Evolutionary conservation across 169 alveolate species (phyloP).

Genomic region (Eimeria necatrix): DNA sequence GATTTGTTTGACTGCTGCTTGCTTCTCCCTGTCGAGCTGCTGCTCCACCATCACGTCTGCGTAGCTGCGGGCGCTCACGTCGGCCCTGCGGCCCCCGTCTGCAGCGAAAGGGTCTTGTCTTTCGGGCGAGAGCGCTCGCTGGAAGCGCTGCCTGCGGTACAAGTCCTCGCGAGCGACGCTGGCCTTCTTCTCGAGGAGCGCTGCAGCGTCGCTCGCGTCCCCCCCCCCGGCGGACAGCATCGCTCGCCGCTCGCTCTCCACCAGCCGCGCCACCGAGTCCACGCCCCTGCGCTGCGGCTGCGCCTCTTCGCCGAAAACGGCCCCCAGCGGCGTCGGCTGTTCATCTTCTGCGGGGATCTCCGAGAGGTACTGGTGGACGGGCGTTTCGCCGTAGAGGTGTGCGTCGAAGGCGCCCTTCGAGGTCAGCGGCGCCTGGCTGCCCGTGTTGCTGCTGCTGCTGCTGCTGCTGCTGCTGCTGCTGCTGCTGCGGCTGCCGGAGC

Average conservation of each 20-base stretch:
- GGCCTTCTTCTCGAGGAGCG: slow-evolving; percentile 62
- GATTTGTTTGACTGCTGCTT: slow-evolving; percentile 80
- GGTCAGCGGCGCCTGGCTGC: slow-evolving; percentile 59
- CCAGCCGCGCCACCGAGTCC: slow-evolving; percentile 19
- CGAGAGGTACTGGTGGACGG: slow-evolving; percentile 76
- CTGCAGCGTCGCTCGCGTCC: slow-evolving; percentile 26
- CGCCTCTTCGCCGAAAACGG: slow-evolving; percentile 17
- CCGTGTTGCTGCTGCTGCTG: slow-evolving; percentile 36
- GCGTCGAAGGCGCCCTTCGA: slow-evolving; percentile 76
- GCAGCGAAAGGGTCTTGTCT: slow-evolving; percentile 91
- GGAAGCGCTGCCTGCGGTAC: slow-evolving; percentile 78
- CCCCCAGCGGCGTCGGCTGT: slow-evolving; percentile 65
- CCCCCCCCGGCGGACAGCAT: slow-evolving; percentile 23
- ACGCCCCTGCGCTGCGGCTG: slow-evolving; percentile 48
- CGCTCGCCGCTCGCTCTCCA: slow-evolving; percentile 25
- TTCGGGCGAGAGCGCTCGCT: slow-evolving; percentile 89
- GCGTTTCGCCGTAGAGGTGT: slow-evolving; percentile 80
- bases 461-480: slow-evolving; percentile 50
- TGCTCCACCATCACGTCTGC: slow-evolving; percentile 80
- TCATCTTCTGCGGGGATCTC: slow-evolving; percentile 79
- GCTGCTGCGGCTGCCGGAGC: slow-evolving; percentile 22
- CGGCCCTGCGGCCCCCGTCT: slow-evolving; percentile 78
- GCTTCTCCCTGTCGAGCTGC: slow-evolving; percentile 83
- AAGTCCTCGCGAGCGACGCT: slow-evolving; percentile 80
- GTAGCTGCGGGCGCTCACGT: slow-evolving; percentile 73